Evolutionary conservation across 148 eudicot species (phyloP), one percentile per base, ranked within the genome.

Genomic region (Rhododendron mucronatum): DNA sequence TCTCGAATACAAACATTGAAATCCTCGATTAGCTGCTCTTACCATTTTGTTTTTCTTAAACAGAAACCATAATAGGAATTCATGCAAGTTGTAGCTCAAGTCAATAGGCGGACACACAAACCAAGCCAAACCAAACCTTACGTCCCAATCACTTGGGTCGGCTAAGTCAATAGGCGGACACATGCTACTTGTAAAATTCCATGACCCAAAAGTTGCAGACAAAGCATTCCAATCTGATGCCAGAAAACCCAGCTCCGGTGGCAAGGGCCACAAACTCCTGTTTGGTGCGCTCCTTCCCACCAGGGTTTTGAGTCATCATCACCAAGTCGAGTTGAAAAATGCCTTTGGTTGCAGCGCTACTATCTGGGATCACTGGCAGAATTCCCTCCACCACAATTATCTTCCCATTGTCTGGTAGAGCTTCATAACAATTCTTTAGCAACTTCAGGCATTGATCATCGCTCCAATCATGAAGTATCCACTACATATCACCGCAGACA

Each of bases 391-490:
- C 79, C 79, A 75, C 79, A 15, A 75, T 37, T 75, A 37, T 23
- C 26, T 75, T 75, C 16, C 78, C 78, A 37, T 75, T 37, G 10
- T 75, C 78, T 0, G 78, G 47, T 1, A 75, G 21, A 37, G 45
- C 47, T 75, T 75, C 1, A 18, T 37, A 11, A 7, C 78, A 75
- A 35, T 75, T 75, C 45, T 18, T 37, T 75, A 75, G 23, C 78
- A 75, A 75, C 47, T 75, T 75, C n/a, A 75, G 1, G 78, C 78
- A 75, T 2, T 75, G 37, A 6, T 75, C 78, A 37, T 75, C 78
- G 10, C 47, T 75, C 78, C 78, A 75, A 75, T 75, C 47, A 37
- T 75, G 78, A 75, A 75, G 47, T 75, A 75, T 75, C 47, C 78
- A 75, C 78, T 75, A 8, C 18, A 7, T 18, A 15, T 11, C 23